Conservation (phyloP, 106 monocot genomes). For the Dendrobium catenatum region DNA sequence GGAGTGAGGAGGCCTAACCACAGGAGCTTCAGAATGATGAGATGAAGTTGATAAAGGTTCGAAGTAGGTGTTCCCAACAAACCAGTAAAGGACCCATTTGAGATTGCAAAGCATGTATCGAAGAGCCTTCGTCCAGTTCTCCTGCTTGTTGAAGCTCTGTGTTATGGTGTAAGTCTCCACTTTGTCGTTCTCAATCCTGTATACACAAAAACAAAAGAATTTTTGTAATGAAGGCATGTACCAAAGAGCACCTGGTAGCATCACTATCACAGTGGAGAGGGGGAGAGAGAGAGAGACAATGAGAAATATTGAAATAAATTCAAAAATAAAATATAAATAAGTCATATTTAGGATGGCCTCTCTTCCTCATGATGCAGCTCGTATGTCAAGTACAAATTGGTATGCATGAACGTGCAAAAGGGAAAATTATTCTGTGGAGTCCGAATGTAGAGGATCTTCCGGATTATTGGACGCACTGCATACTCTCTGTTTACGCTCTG, state of each 20-base stretch:
- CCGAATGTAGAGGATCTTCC: too few relatives aligned
- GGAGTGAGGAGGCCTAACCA: not conserved
- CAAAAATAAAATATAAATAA: not conserved
- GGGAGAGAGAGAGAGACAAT: not conserved
- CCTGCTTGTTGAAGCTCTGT: conserved; percentile 90
- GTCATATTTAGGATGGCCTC: too few relatives aligned
- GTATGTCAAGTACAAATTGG: too few relatives aligned
- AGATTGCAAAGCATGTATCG: conserved; percentile 88
- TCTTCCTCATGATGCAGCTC: too few relatives aligned
- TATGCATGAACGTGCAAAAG: too few relatives aligned
- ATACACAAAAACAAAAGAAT: conserved; percentile 3
- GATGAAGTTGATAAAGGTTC: conserved; percentile 49
- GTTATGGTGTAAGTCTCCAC: conserved; percentile 85
- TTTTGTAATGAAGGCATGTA: too few relatives aligned
- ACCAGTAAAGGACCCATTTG: conserved; percentile 88
- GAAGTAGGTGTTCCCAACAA: conserved; percentile 74
- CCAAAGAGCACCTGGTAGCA: too few relatives aligned
- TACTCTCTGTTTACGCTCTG: too few relatives aligned
- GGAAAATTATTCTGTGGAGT: too few relatives aligned
- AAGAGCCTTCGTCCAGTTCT: conserved; percentile 87
- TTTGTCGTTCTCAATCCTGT: conserved; percentile 87
- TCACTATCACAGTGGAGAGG: too few relatives aligned
- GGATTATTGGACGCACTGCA: too few relatives aligned
- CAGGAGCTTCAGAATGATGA: conserved; percentile 32
- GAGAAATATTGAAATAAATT: not conserved